phyloP scores from a whole-genome alignment of 352 stramenopile genomes.

The Globisporangium orthogonon region DNA sequence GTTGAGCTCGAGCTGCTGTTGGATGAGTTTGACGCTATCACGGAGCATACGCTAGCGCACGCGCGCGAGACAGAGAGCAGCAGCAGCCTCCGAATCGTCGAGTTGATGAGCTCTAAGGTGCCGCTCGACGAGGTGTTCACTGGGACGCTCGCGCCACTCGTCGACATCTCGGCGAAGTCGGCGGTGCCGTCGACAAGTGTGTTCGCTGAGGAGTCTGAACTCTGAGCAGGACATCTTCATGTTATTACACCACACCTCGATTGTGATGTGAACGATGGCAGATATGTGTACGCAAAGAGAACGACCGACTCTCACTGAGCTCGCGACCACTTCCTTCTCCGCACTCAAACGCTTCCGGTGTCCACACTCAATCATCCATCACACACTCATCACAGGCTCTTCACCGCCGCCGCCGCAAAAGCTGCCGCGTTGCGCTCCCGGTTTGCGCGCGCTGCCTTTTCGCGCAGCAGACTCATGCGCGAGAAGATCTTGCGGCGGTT shows the following conservation, averaged over 20 bases:
- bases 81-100: conserved; percentile 10
- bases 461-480: conserved; percentile 65
- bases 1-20: conserved; percentile 48
- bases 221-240: too few relatives aligned
- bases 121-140: conserved; percentile 30
- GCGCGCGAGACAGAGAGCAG: conserved; percentile 11
- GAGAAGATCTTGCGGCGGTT: conserved; percentile 76
- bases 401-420: neutral
- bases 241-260: neutral
- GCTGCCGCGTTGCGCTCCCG: conserved; percentile 4
- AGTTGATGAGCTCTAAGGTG: conserved; percentile 22
- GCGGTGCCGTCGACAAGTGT: neutral
- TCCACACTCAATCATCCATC: too few relatives aligned
- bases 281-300: neutral
- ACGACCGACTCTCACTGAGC: too few relatives aligned
- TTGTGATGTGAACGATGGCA: neutral
- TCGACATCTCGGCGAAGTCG: neutral
- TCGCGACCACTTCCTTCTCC: too few relatives aligned
- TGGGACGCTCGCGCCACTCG: conserved; percentile 19
- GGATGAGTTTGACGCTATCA: conserved; percentile 46
- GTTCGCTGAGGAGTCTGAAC: too few relatives aligned
- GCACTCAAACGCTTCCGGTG: too few relatives aligned
- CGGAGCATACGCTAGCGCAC: conserved; percentile 2
- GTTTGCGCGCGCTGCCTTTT: conserved; percentile 23
- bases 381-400: neutral